Percentiles rank a stretch among this genome's conserved stretches.
phyloP scores from a whole-genome alignment of 1,284 basidiomycete species.

The Porodaedalea pini region DNA sequence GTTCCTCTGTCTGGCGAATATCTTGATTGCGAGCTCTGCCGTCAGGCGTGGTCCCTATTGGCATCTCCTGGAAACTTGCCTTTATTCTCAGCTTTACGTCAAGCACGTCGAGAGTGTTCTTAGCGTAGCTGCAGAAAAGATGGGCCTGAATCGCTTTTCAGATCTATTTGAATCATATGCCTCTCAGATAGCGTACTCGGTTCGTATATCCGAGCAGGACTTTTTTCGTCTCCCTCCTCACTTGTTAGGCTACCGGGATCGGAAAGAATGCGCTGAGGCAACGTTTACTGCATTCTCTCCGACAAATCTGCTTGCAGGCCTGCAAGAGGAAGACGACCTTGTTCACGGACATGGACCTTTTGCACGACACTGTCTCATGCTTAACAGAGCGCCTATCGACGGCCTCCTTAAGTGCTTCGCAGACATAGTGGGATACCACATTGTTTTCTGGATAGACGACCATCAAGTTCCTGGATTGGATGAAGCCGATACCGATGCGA shows the following conservation, averaged over 20 bases:
- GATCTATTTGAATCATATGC: slow-evolving; percentile 79
- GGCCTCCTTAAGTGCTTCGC: slow-evolving; percentile 67
- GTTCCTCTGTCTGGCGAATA: slow-evolving; percentile 76
- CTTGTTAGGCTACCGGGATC: slow-evolving; percentile 68
- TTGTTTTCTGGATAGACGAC: slow-evolving; percentile 46
- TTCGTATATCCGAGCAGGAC: slow-evolving; percentile 48
- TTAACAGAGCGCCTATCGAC: slow-evolving; percentile 47
- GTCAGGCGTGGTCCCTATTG: slow-evolving; percentile 86
- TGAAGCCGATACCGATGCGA: slow-evolving; percentile 19
- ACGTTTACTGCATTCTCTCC: slow-evolving; percentile 63
- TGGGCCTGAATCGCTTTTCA: slow-evolving; percentile 67
- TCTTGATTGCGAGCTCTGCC: slow-evolving; percentile 77
- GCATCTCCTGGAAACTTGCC: slow-evolving; percentile 76
- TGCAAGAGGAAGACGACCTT: slow-evolving; percentile 27
- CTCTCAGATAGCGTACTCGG: slow-evolving; percentile 69
- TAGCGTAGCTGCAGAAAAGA: slow-evolving; percentile 54
- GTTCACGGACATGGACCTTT: slow-evolving; percentile 50
- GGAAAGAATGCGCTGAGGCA: slow-evolving; percentile 55
- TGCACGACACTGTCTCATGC: slow-evolving; percentile 58
- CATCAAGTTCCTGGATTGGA: slow-evolving; percentile 6
- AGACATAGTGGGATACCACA: slow-evolving; percentile 63
- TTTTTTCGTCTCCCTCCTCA: slow-evolving; percentile 65
- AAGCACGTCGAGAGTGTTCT: slow-evolving; percentile 67
- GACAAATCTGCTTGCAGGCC: slow-evolving; percentile 47
- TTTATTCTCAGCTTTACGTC: slow-evolving; percentile 45